phyloP scores from a whole-genome alignment of 1,139 yeast species.

The Candida mesenterica region DNA sequence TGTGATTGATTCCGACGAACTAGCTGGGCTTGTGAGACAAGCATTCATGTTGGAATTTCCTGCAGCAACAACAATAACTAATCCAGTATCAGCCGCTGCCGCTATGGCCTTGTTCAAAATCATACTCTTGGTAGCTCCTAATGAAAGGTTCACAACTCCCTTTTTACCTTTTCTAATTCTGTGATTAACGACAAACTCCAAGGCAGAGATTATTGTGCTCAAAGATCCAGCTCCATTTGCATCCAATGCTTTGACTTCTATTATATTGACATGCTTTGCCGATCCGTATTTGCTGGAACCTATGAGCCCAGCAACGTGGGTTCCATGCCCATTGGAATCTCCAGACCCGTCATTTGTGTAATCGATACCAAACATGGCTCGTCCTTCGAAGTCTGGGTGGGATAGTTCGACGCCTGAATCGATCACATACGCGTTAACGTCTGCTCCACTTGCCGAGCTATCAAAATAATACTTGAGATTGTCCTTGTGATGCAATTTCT shows the following conservation, averaged over 20 bases:
- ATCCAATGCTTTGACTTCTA: slow-evolving; percentile 73
- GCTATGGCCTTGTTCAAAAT: slow-evolving; percentile 71
- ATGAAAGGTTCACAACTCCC: slow-evolving; percentile 77
- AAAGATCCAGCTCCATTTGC: slow-evolving; percentile 64
- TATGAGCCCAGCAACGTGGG: slow-evolving; percentile 89
- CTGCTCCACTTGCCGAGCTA: slow-evolving; percentile 44
- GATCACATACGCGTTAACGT: slow-evolving; percentile 71
- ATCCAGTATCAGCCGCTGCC: slow-evolving; percentile 68
- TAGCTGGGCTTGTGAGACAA: slow-evolving; percentile 78
- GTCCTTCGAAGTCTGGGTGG: slow-evolving; percentile 65
- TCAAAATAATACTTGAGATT: slow-evolving; percentile 42
- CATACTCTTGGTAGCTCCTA: slow-evolving; percentile 67
- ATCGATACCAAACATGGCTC: slow-evolving; percentile 60
- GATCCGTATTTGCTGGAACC: slow-evolving; percentile 80
- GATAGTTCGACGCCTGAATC: slow-evolving; percentile 69
- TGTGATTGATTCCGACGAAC: slow-evolving; percentile 67
- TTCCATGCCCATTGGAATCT: slow-evolving; percentile 73
- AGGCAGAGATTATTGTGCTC: slow-evolving; percentile 65
- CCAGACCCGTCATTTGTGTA: slow-evolving; percentile 61
- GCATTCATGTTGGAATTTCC: slow-evolving; percentile 81
- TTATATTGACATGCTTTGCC: slow-evolving; percentile 61
- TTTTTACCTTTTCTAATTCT: slow-evolving; percentile 37
- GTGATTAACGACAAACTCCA: slow-evolving; percentile 71
- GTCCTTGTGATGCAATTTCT: slow-evolving; percentile 25
- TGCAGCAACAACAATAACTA: slow-evolving; percentile 84